phyloP scores from a whole-genome alignment of 1,284 basidiomycete genomes.

The Rhodotorula sp. region DNA sequence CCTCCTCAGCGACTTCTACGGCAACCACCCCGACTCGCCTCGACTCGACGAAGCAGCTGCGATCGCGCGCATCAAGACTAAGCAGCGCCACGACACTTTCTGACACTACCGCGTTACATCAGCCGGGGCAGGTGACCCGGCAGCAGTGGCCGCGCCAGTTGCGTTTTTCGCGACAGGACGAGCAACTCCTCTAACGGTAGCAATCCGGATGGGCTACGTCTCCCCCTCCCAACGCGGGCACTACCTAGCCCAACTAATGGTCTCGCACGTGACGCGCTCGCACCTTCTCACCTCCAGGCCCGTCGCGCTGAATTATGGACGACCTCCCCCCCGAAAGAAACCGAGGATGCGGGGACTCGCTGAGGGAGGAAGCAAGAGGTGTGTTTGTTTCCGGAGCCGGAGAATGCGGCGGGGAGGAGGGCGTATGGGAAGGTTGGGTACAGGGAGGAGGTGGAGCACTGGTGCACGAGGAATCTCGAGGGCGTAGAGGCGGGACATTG shows the following conservation, averaged over 20 bases:
- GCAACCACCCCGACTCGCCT: not conserved
- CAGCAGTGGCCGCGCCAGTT: not conserved
- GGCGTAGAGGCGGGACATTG: constrained; percentile 19
- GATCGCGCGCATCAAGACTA: not conserved
- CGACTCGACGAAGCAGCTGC: not conserved
- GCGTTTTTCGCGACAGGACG: constrained; percentile 17
- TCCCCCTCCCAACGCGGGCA: not conserved
- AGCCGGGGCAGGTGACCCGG: accelerated
- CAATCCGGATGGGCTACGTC: constrained; percentile 22
- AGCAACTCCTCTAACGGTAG: constrained; percentile 14
- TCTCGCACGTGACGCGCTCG: not conserved
- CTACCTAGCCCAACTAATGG: constrained; percentile 17
- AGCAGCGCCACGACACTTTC: not conserved
- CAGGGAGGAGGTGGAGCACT: not conserved
- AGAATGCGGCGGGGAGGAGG: not conserved
- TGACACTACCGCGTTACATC: constrained; percentile 20
- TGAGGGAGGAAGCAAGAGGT: constrained; percentile 24
- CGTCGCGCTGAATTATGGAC: not conserved
- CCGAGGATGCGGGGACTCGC: not conserved
- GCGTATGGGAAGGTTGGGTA: constrained; percentile 18
- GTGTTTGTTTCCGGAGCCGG: constrained; percentile 23
- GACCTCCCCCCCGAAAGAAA: not conserved
- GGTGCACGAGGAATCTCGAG: constrained; percentile 12
- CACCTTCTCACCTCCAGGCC: constrained; percentile 8
- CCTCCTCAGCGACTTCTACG: constrained; percentile 5